A percentile compares a stretch with the other conserved stretches of the same genome.
phyloP scores from a whole-genome alignment of 192 early-diverging fungal species.

The Backusella sp. region DNA sequence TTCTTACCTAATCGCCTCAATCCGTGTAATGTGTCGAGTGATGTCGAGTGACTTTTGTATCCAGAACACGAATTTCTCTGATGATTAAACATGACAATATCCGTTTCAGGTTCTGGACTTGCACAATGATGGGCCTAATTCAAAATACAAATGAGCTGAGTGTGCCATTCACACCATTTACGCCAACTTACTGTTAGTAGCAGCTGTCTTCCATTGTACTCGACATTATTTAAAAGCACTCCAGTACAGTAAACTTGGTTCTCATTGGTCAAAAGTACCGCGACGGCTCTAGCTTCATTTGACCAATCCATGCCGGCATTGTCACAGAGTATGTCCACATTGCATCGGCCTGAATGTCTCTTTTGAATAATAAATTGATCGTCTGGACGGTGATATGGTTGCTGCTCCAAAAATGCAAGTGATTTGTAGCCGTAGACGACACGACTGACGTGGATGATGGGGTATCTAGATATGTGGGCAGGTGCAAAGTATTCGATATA shows the following conservation, averaged over 20 bases:
- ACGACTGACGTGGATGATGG: slow-evolving; percentile 30
- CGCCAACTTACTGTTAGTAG: slow-evolving; percentile 41
- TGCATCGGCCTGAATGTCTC: slow-evolving; percentile 41
- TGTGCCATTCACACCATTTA: background rate
- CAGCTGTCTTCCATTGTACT: slow-evolving; percentile 43
- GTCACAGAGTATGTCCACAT: slow-evolving; percentile 41
- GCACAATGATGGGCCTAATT: slow-evolving; percentile 45
- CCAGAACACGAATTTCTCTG: slow-evolving; percentile 34
- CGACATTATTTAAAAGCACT: slow-evolving; percentile 42
- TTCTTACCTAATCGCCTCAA: slow-evolving; percentile 28
- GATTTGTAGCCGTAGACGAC: slow-evolving; percentile 42
- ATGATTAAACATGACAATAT: slow-evolving; percentile 52
- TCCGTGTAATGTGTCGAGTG: slow-evolving; percentile 42
- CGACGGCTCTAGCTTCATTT: slow-evolving; percentile 40
- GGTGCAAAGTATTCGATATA: slow-evolving; percentile 37
- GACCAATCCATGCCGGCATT: slow-evolving; percentile 22
- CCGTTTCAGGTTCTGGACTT: slow-evolving; percentile 34
- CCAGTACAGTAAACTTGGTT: slow-evolving; percentile 51
- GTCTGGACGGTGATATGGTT: background rate
- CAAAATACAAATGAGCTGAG: background rate
- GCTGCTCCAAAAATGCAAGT: background rate
- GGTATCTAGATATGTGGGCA: background rate
- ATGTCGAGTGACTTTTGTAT: slow-evolving; percentile 21
- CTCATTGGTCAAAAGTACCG: slow-evolving; percentile 41
- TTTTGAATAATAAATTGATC: slow-evolving; percentile 27